These are phyloP conservation scores for Globisporangium takayamanum DNA, from an alignment of 352 stramenopile species.

Conservation along the genomic window DNA sequence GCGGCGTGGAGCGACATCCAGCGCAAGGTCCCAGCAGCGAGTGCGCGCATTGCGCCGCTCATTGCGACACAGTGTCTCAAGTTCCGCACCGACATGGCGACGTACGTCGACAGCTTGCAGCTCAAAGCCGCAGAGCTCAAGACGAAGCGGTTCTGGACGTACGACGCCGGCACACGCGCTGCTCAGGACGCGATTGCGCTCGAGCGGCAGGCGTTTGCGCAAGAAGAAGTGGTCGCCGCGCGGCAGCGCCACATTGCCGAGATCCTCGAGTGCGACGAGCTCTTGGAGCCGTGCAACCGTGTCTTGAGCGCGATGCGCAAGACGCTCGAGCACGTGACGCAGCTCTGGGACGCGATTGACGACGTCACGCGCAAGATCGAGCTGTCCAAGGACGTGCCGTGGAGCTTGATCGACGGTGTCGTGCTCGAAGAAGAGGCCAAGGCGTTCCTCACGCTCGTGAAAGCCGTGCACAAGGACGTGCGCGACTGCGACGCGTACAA, in stretches of 20 bases:
- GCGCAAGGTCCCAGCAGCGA: constrained; percentile 55
- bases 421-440: constrained; percentile 93
- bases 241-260: constrained; percentile 85
- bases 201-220: constrained; percentile 10
- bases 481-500: constrained; percentile 90
- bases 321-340: constrained; percentile 66
- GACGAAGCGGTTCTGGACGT: constrained; percentile 57
- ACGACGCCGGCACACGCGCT: constrained; percentile 30
- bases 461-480: constrained; percentile 84
- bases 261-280: constrained; percentile 90
- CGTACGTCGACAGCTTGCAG: constrained; percentile 78
- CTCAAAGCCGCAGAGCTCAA: constrained; percentile 45
- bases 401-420: constrained; percentile 88
- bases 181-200: constrained; percentile 39
- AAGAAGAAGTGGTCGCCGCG: constrained; percentile 28
- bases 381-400: constrained; percentile 84
- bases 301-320: constrained; percentile 70
- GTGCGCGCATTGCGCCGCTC: constrained; percentile 54
- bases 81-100: constrained; percentile 68
- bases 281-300: constrained; percentile 78
- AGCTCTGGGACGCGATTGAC: constrained; percentile 85
- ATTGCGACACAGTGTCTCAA: constrained; percentile 55
- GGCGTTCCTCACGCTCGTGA: constrained; percentile 77
- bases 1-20: constrained; percentile 57
- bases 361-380: constrained; percentile 88